phyloP scores from a whole-genome alignment of 495 filamentous ascomycete genomes.

The Amphirosellinia nigrospora region DNA sequence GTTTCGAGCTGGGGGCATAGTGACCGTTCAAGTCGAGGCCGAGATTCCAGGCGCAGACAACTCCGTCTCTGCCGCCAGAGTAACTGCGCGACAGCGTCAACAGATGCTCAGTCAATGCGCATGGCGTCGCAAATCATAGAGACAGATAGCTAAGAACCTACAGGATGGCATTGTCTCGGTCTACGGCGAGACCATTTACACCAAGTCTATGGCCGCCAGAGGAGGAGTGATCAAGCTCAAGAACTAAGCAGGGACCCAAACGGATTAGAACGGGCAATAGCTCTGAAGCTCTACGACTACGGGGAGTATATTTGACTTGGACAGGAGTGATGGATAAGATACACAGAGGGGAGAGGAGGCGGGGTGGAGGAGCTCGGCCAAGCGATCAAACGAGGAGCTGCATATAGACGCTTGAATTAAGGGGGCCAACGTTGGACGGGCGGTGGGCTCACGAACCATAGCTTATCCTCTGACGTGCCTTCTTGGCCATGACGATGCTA shows the following conservation, averaged over 20 bases:
- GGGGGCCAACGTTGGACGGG: conserved; percentile 21
- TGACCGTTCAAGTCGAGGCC: conserved; percentile 61
- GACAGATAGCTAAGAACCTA: conserved; percentile 55
- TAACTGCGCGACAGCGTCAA: conserved; percentile 64
- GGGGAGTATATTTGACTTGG: background rate
- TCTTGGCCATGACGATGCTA: conserved; percentile 60
- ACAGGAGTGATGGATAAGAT: background rate
- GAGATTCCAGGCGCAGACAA: conserved; percentile 94
- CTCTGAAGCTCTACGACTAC: background rate
- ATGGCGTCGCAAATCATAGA: background rate
- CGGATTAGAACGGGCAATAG: conserved; percentile 28
- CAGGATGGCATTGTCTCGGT: conserved; percentile 84
- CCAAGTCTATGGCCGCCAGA: conserved; percentile 87
- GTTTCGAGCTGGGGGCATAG: conserved; percentile 38
- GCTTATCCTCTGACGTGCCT: conserved; percentile 68
- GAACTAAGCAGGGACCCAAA: conserved; percentile 61
- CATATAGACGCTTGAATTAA: conserved; percentile 21
- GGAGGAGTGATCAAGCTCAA: conserved; percentile 89
- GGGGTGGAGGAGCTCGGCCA: conserved; percentile 11
- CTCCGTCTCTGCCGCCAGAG: conserved; percentile 92
- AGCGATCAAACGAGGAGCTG: conserved; percentile 13
- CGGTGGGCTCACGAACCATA: conserved; percentile 60
- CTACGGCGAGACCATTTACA: conserved; percentile 90
- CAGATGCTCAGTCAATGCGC: background rate
- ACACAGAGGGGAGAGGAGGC: background rate